Evolutionary conservation across 495 filamentous ascomycete genomes (phyloP), one percentile per base, ranked within the genome.

Genomic region (Recurvomyces mirabilis): DNA sequence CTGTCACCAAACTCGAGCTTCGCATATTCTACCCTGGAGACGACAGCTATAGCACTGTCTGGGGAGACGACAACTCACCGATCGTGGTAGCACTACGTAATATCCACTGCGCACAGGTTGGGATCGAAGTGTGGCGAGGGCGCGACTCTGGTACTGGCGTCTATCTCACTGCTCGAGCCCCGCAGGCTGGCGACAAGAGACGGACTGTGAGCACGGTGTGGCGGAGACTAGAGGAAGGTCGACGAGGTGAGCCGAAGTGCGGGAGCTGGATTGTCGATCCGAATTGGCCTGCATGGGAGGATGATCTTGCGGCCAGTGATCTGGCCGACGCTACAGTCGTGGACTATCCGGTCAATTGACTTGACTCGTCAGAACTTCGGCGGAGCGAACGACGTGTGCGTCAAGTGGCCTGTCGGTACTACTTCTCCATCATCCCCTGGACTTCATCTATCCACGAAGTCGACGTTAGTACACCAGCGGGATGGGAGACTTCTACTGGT

Each of bases 61-160:
- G 59, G 59, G 44, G 43, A 19, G 54, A 57, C 47, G 51, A 57
- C 15, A 13, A 41, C 15, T 43, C 38, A 7, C 57, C 59, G 5
- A 46, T 48, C 22, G 37, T 49, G 7, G 38, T 57, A 18, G 52
- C 55, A 1, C 38, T 61, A 37, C 46, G 44, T 32, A 57, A 54
- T 34, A 49, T 52, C 17, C 52, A 32, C 32, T 52, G 39, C 31
- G 56, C 48, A 2, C 48, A 55, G 28, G 49, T 60, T 17, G 52
- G 46, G 12, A 55, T 58, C 24, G 54, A 59, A 38, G 46, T 59
- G 11, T 58, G 47, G 50, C 43, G 54, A 1, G 54, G 56, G 14
- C 20, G 47, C 39, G 5, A 17, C n/a, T n/a, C n/a, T n/a, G 58
- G 57, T 2, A 54, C 49, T 15, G 59, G 51, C 5, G 54, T 60